Evolutionary conservation across 495 filamentous ascomycete species (phyloP).

Genomic region (Xylaria sp.): DNA sequence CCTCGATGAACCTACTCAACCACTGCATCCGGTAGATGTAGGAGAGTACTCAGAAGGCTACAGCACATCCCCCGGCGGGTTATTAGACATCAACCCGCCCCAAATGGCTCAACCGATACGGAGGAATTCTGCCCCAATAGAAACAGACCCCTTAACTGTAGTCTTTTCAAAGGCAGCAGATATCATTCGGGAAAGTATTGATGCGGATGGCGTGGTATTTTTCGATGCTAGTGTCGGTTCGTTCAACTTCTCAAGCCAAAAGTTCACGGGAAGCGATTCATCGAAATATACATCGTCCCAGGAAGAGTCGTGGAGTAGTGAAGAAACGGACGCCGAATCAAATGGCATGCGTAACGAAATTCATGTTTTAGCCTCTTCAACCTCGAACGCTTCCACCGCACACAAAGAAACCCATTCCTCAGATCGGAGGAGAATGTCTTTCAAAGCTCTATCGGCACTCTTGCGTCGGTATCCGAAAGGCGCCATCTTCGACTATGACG

Average conservation of each 20-base stretch:
- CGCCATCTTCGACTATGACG: constrained; percentile 64
- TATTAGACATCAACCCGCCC: neutral
- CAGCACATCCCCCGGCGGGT: neutral
- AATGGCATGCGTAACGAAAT: constrained; percentile 6
- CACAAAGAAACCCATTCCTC: constrained; percentile 30
- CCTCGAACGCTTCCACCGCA: constrained; percentile 34
- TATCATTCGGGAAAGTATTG: constrained; percentile 58
- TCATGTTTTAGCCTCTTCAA: constrained; percentile 47
- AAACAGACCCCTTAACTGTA: constrained; percentile 13
- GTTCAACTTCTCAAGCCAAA: constrained; percentile 10
- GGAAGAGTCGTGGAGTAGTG: constrained; percentile 23
- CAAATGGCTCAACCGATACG: neutral
- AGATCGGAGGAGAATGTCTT: constrained; percentile 24
- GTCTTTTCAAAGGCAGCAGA: constrained; percentile 54
- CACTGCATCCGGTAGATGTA: neutral
- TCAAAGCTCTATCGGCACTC: constrained; percentile 57
- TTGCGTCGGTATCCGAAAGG: constrained; percentile 67
- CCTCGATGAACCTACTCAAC: neutral
- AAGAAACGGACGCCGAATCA: neutral
- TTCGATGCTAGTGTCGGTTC: constrained; percentile 53
- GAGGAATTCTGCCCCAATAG: constrained; percentile 2
- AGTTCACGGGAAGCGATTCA: constrained; percentile 8
- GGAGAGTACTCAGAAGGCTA: neutral
- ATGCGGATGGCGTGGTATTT: constrained; percentile 60
- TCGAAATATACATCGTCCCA: constrained; percentile 5